Base-by-base conservation (phyloP, 176 grass and related monocot genomes). In the Triticum turgidum region DNA sequence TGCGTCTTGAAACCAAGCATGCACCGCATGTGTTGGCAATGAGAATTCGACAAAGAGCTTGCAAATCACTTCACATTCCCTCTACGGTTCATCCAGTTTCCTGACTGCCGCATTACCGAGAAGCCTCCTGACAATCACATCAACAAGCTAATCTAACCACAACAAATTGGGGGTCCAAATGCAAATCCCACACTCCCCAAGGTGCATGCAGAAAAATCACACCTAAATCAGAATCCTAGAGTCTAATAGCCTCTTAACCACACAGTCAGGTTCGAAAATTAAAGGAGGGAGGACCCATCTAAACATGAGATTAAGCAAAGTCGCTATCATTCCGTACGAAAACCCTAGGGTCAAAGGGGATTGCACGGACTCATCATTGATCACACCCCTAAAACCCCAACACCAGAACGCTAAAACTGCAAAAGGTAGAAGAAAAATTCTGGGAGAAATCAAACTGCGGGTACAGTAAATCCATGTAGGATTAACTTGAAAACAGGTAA, bases 151-250 rank as follows among this genome's bases (percentile, higher is more conserved):
- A 72, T 82, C 21, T 21, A 79, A 30, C n/a, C 17, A 76, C 61
- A 75, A 73, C 59, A 81, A 69, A 44, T 77, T 9, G 75, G 18
- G 89, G 89, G 61, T 80, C 35, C 56, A 80, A 29, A 68, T 84
- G 81, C 15, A 91, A 87, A 87, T 91, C 75, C 18, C 51, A 22
- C 35, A 75, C 27, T 84, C 47, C 7, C 20, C 42, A 35, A 76
- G 89, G 89, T 80, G 81, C 89, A 91, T 91, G 85, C 89, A 87
- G 68, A 69, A 76, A 91, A 91, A 91, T 21, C 74, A 84, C 76
- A 84, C 56, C 66, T 35, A 29, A 74, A 58, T 34, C 8, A 37
- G 44, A 76, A 49, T 18, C 76, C 15, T 76, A 61, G 35, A 76
- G 56, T 37, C 37, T 69, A 59, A 81, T 76, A 30, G 0, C 59